Percentiles rank a stretch among this genome's conserved stretches.
Evolutionary conservation across 306 rosid genomes (phyloP).

Genomic region (Bauhinia variegata): DNA sequence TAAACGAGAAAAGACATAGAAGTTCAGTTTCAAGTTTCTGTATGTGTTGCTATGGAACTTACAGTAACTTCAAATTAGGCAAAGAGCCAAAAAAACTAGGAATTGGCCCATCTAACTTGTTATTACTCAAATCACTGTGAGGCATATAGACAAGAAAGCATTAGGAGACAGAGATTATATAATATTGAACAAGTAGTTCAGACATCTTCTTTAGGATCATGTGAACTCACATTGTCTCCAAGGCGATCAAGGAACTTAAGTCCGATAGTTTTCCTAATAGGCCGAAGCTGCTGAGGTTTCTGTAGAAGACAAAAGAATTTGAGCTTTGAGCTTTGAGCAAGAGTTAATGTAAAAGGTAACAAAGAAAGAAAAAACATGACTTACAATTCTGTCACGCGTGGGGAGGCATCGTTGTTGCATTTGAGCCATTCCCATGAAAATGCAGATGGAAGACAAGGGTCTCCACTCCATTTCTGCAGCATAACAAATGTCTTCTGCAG

Average conservation of each 20-base stretch:
- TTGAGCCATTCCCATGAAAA: conserved; percentile 40
- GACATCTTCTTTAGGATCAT: neutral
- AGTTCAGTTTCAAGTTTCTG: neutral
- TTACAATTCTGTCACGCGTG: conserved; percentile 38
- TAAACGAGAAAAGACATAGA: neutral
- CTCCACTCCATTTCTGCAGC: conserved; percentile 35
- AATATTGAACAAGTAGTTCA: neutral
- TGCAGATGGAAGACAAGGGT: conserved; percentile 36
- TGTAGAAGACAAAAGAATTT: neutral
- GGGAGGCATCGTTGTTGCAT: conserved; percentile 16
- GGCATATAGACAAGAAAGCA: neutral
- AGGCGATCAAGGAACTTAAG: conserved; percentile 43
- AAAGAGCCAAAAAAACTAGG: conserved; percentile 42
- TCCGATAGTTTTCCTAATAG: conserved; percentile 38
- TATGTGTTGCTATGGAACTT: neutral
- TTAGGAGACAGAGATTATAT: neutral
- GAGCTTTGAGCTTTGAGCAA: neutral
- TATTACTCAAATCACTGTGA: conserved; percentile 42
- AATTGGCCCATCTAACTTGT: conserved; percentile 41
- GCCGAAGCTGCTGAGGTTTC: conserved; percentile 42
- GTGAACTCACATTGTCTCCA: conserved; percentile 39
- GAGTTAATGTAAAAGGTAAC: neutral
- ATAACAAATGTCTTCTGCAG: conserved; percentile 22
- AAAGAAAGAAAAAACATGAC: neutral
- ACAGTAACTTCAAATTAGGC: conserved; percentile 32